Percentiles rank a stretch among this genome's conserved stretches.
Conservation (phyloP, 176 grass and related monocot species). For the Pontederia crassipes region DNA sequence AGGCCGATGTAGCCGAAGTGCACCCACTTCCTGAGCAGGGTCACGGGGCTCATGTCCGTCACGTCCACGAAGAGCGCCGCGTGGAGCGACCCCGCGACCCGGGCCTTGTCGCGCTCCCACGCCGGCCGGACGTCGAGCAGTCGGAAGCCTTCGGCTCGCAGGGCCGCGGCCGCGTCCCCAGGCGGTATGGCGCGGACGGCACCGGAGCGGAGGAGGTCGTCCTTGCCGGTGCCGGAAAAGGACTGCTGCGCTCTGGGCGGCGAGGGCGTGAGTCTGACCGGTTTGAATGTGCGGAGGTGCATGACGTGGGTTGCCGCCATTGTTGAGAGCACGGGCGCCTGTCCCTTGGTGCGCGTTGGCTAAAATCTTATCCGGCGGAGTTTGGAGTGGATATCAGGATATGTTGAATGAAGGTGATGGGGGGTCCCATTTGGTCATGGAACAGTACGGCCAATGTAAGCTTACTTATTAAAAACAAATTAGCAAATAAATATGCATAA, state of each 20-base stretch:
- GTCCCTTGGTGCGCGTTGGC: not conserved
- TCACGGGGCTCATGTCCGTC: slow-evolving; percentile 38
- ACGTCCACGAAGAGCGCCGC: slow-evolving; percentile 48
- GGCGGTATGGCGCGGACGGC: slow-evolving; percentile 46
- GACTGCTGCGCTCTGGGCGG: slow-evolving; percentile 3
- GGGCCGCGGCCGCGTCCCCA: slow-evolving; percentile 27
- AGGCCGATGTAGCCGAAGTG: slow-evolving; percentile 85
- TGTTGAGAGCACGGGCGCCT: slow-evolving; percentile 14
- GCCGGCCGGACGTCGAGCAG: slow-evolving; percentile 64
- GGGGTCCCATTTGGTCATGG: no score
- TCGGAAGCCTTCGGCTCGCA: slow-evolving; percentile 45
- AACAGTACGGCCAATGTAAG: no score
- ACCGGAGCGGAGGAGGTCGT: slow-evolving; percentile 61
- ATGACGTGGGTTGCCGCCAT: slow-evolving; percentile 2
- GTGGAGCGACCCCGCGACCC: slow-evolving; percentile 46
- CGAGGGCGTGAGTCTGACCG: not conserved
- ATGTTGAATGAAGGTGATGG: no score
- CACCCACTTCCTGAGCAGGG: slow-evolving; percentile 93
- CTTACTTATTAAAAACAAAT: no score
- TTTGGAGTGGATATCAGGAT: not conserved
- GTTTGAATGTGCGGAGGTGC: not conserved
- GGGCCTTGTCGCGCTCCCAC: slow-evolving; percentile 69
- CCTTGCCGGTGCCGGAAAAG: slow-evolving; percentile 11
- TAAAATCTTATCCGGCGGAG: slow-evolving; percentile 25
- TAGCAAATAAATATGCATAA: no score